Conservation (phyloP, 1,139 yeast genomes). For the Yamadazyma kanchanaburiensis region DNA sequence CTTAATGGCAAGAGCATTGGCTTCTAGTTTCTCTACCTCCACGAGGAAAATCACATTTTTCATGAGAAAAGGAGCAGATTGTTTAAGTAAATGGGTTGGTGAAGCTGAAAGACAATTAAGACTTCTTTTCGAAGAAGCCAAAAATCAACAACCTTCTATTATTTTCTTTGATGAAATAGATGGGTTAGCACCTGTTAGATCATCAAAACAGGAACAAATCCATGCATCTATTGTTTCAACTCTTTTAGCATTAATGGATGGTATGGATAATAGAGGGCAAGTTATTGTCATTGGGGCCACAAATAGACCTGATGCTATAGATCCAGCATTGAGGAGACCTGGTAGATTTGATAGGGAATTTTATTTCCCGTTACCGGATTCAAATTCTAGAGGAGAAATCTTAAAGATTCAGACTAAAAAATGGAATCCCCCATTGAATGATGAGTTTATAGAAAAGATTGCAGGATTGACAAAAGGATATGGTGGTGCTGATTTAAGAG, state of each 20-base stretch:
- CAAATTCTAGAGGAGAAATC: slow-evolving; percentile 74
- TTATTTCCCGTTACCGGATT: slow-evolving; percentile 89
- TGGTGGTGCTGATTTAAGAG: slow-evolving; percentile 97
- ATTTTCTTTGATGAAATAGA: slow-evolving; percentile 97
- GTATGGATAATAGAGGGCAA: slow-evolving; percentile 97
- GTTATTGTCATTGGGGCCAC: slow-evolving; percentile 98
- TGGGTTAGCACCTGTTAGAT: slow-evolving; percentile 96
- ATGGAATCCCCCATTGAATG: slow-evolving; percentile 75
- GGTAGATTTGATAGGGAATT: slow-evolving; percentile 98
- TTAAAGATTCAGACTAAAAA: slow-evolving; percentile 80
- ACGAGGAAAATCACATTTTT: slow-evolving; percentile 86
- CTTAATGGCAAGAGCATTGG: slow-evolving; percentile 94
- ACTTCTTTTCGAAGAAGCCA: slow-evolving; percentile 90
- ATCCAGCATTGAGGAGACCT: slow-evolving; percentile 95
- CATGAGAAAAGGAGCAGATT: slow-evolving; percentile 98
- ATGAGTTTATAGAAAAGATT: slow-evolving; percentile 58
- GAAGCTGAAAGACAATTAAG: slow-evolving; percentile 96
- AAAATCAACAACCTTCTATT: slow-evolving; percentile 91
- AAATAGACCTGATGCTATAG: slow-evolving; percentile 95
- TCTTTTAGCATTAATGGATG: slow-evolving; percentile 93
- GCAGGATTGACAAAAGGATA: slow-evolving; percentile 90
- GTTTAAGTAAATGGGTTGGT: slow-evolving; percentile 97
- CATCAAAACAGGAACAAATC: slow-evolving; percentile 95
- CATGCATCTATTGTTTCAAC: slow-evolving; percentile 98
- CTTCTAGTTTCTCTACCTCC: slow-evolving; percentile 88